phyloP scores from a whole-genome alignment of 1,284 basidiomycete genomes.

The Calocybe gambosa region DNA sequence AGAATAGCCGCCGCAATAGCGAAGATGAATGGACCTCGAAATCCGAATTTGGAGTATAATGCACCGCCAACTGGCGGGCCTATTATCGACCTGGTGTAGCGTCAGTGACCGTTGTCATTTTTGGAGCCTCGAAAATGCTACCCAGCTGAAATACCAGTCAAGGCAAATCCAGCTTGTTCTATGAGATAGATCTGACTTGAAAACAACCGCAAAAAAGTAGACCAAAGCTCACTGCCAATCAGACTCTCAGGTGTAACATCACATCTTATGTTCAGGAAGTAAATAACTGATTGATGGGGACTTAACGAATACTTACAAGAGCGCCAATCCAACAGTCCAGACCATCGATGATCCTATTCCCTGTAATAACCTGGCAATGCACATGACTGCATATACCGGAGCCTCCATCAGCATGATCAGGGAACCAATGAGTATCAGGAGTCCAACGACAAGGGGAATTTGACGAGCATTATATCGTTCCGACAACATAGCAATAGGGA shows the following conservation, averaged over 20 bases:
- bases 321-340: slow-evolving; percentile 69
- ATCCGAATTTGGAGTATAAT: slow-evolving; percentile 63
- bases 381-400: slow-evolving; percentile 65
- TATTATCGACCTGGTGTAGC: slow-evolving; percentile 31
- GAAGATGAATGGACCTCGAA: slow-evolving; percentile 71
- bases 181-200: background rate
- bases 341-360: slow-evolving; percentile 70
- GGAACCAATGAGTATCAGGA: slow-evolving; percentile 49
- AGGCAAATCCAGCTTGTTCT: slow-evolving; percentile 71
- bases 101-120: background rate
- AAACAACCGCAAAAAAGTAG: slow-evolving; percentile 21
- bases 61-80: slow-evolving; percentile 69
- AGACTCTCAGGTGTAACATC: slow-evolving; percentile 58
- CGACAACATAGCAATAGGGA: slow-evolving; percentile 64
- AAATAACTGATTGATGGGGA: slow-evolving; percentile 1
- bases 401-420: slow-evolving; percentile 76
- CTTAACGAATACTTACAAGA: slow-evolving; percentile 44
- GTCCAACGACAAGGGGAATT: slow-evolving; percentile 53
- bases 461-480: slow-evolving; percentile 54
- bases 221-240: slow-evolving; percentile 49
- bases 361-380: slow-evolving; percentile 64
- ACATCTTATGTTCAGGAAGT: slow-evolving; percentile 36
- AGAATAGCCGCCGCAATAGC: slow-evolving; percentile 51
- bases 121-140: slow-evolving; percentile 19
- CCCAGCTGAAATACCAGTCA: slow-evolving; percentile 67